phyloP scores from a whole-genome alignment of 1,284 basidiomycete species.

The Austroboletus rostrupii region DNA sequence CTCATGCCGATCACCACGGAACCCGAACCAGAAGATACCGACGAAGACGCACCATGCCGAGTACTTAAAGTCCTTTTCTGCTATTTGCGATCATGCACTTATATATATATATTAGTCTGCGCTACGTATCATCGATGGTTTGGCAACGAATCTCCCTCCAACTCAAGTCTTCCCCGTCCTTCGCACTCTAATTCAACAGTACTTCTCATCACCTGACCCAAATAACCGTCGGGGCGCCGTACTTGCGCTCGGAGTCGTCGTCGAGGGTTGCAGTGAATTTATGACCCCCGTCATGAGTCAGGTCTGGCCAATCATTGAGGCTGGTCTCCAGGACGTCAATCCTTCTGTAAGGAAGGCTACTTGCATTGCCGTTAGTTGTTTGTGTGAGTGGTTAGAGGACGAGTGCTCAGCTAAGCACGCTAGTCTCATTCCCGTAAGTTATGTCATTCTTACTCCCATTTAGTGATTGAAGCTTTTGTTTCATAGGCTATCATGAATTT shows the following conservation, averaged over 20 bases:
- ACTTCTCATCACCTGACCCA: constrained; percentile 79
- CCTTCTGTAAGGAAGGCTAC: constrained; percentile 90
- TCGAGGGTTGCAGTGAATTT: constrained; percentile 97
- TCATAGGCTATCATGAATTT: constrained; percentile 81
- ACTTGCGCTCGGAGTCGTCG: constrained; percentile 92
- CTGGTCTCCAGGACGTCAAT: constrained; percentile 83
- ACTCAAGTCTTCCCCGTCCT: constrained; percentile 96
- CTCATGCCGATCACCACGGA: constrained; percentile 95
- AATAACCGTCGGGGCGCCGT: constrained; percentile 87
- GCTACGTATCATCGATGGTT: constrained; percentile 91
- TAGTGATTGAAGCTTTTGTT: neutral
- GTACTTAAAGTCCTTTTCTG: constrained; percentile 42
- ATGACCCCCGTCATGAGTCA: constrained; percentile 92
- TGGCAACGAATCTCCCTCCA: constrained; percentile 92
- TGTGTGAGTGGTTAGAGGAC: constrained; percentile 98
- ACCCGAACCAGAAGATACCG: constrained; percentile 81
- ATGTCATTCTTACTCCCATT: neutral
- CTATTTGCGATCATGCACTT: constrained; percentile 6
- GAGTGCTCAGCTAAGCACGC: constrained; percentile 86
- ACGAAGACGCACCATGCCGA: constrained; percentile 88
- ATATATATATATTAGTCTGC: constrained; percentile 63
- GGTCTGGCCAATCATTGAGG: constrained; percentile 94
- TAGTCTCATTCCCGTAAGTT: constrained; percentile 79
- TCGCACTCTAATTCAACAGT: constrained; percentile 75
- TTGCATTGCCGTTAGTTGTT: constrained; percentile 91